These are phyloP conservation scores for Penicillium argentinense DNA, from an alignment of 495 filamentous ascomycete species.

Conservation along the genomic window DNA sequence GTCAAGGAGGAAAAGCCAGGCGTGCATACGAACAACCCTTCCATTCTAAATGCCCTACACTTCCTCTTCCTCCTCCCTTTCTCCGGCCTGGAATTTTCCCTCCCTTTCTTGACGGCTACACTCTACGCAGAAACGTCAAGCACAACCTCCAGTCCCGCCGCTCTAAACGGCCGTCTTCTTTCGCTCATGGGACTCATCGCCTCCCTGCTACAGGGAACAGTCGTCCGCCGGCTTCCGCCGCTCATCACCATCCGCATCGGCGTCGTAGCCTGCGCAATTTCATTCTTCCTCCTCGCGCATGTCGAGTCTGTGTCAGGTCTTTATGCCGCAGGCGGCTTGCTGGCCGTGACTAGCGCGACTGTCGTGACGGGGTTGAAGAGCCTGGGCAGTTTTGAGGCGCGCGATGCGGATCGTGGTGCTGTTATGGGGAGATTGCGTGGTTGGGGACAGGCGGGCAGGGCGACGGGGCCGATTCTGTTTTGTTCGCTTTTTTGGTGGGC, in stretches of 20 bases:
- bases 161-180: constrained; percentile 80
- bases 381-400: constrained; percentile 84
- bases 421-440: constrained; percentile 85
- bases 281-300: constrained; percentile 78
- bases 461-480: constrained; percentile 83
- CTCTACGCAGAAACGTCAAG: constrained; percentile 64
- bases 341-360: constrained; percentile 87
- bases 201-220: constrained; percentile 79
- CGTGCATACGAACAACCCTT: constrained; percentile 72
- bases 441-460: constrained; percentile 83
- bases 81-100: constrained; percentile 89
- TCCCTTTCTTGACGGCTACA: constrained; percentile 96
- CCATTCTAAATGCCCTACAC: constrained; percentile 82
- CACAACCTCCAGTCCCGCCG: constrained; percentile 49
- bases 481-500: constrained; percentile 99
- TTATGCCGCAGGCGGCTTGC: constrained; percentile 74
- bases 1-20: constrained; percentile 13
- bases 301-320: constrained; percentile 64
- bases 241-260: constrained; percentile 76
- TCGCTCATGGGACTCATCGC: constrained; percentile 93
- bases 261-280: constrained; percentile 69
- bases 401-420: constrained; percentile 74
- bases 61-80: constrained; percentile 94
- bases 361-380: constrained; percentile 94
- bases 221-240: constrained; percentile 79